Percentiles rank a stretch among this genome's conserved stretches.
Evolutionary conservation across 768 basidiomycete genomes (phyloP).

Genomic region (Sporobolomyces roseus): DNA sequence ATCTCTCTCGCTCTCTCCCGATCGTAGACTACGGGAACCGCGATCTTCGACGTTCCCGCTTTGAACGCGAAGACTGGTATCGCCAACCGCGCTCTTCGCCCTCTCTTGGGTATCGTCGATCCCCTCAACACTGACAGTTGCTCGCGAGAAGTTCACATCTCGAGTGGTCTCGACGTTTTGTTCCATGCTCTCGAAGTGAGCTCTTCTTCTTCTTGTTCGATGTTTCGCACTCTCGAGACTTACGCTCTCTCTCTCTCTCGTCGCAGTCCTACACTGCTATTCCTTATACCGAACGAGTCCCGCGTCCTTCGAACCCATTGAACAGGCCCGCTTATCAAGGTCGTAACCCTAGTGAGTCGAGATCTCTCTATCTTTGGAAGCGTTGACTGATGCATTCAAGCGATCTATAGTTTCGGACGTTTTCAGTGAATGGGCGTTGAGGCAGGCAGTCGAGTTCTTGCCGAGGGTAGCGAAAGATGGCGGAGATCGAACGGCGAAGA

Average conservation of each 20-base stretch:
- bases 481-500: constrained; percentile 74
- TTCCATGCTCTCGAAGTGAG: constrained; percentile 62
- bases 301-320: constrained; percentile 84
- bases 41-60: constrained; percentile 82
- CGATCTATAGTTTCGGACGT: constrained; percentile 69
- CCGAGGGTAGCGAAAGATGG: constrained; percentile 74
- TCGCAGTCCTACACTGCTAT: constrained; percentile 81
- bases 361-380: not conserved
- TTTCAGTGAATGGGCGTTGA: constrained; percentile 86
- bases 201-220: too few relatives aligned
- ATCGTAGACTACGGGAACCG: constrained; percentile 78
- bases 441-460: constrained; percentile 79
- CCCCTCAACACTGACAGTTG: constrained; percentile 75
- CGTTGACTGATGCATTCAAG: not conserved
- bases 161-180: constrained; percentile 80
- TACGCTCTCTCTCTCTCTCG: too few relatives aligned
- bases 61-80: constrained; percentile 97
- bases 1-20: constrained; percentile 49
- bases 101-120: constrained; percentile 78
- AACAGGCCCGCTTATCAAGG: constrained; percentile 89
- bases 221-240: too few relatives aligned
- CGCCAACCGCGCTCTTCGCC: constrained; percentile 83
- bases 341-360: constrained; percentile 60
- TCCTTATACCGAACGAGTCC: constrained; percentile 85
- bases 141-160: constrained; percentile 86